Conservation (phyloP, 106 monocot genomes). For the Hemerocallis citrina region DNA sequence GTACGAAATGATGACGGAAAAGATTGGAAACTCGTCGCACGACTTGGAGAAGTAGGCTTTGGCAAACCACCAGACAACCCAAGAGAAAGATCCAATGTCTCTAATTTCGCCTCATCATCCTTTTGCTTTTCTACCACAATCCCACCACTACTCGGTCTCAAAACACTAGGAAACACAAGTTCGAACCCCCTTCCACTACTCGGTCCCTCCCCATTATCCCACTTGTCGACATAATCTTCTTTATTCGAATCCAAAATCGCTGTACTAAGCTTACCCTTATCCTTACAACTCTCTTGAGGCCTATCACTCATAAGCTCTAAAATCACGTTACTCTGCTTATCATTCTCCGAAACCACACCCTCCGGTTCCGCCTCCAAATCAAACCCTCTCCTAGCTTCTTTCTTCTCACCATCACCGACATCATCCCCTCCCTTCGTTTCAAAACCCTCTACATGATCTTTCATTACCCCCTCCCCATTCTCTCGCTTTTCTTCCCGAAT, state of each 20-base stretch:
- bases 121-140: slow-evolving; percentile 15
- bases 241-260: slow-evolving; percentile 20
- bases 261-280: slow-evolving; percentile 63
- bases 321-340: slow-evolving; percentile 6
- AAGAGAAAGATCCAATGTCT: slow-evolving; percentile 71
- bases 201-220: slow-evolving; percentile 38
- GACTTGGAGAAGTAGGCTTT: slow-evolving; percentile 21
- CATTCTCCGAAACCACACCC: slow-evolving; percentile 10
- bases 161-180: slow-evolving; percentile 33
- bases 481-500: too few species aligned
- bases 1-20: slow-evolving; percentile 52
- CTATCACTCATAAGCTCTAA: slow-evolving; percentile 20
- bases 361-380: slow-evolving; percentile 34
- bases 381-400: neutral
- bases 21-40: slow-evolving; percentile 36
- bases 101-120: slow-evolving; percentile 31
- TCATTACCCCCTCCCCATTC: too few species aligned
- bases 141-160: slow-evolving; percentile 16
- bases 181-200: slow-evolving; percentile 62
- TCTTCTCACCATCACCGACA: too few species aligned
- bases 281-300: too few species aligned
- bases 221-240: slow-evolving; percentile 18
- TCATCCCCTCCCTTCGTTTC: too few species aligned
- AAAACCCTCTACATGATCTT: too few species aligned
- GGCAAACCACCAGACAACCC: slow-evolving; percentile 38